Evolutionary conservation across 1,284 basidiomycete genomes (phyloP).

Genomic region (Cryptococcus sp.): DNA sequence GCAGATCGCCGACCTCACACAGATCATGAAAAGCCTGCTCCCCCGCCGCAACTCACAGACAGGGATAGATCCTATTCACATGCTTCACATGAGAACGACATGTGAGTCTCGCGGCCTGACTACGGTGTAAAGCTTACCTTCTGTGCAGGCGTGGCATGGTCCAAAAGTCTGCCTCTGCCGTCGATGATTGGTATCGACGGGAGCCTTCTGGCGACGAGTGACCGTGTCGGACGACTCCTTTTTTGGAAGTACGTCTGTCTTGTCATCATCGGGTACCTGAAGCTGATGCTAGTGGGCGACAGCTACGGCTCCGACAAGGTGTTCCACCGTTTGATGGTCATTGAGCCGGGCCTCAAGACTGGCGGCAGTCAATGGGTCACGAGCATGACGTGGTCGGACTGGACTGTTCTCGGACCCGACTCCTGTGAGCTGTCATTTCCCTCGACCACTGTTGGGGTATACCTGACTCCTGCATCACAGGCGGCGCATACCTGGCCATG

Average conservation of each 20-base stretch:
- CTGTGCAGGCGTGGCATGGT: slow-evolving; percentile 35
- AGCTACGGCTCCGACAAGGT: slow-evolving; percentile 19
- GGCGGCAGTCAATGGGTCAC: slow-evolving; percentile 14
- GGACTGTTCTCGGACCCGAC: slow-evolving; percentile 17
- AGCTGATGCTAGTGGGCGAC: not conserved
- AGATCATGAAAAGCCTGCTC: slow-evolving; percentile 16
- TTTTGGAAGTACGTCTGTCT: slow-evolving; percentile 32
- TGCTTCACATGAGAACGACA: slow-evolving; percentile 29
- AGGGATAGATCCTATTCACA: slow-evolving; percentile 8
- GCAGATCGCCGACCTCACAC: slow-evolving; percentile 36
- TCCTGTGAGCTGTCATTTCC: slow-evolving; percentile 16
- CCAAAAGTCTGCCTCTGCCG: slow-evolving; percentile 13
- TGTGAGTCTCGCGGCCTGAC: slow-evolving; percentile 11
- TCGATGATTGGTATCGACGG: slow-evolving; percentile 27
- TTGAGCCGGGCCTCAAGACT: slow-evolving; percentile 1
- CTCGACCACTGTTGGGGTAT: slow-evolving; percentile 3
- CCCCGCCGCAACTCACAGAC: not conserved
- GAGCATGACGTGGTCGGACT: slow-evolving; percentile 32
- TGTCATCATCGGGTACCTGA: too few relatives aligned
- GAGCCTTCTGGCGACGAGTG: slow-evolving; percentile 37
- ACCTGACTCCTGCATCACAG: slow-evolving; percentile 10
- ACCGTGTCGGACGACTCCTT: slow-evolving; percentile 29
- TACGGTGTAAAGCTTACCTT: not conserved
- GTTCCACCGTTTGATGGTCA: slow-evolving; percentile 11
- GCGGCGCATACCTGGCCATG: slow-evolving; percentile 23